Conservation (phyloP, 257 asterid genomes). For the Plantago elongata region DNA sequence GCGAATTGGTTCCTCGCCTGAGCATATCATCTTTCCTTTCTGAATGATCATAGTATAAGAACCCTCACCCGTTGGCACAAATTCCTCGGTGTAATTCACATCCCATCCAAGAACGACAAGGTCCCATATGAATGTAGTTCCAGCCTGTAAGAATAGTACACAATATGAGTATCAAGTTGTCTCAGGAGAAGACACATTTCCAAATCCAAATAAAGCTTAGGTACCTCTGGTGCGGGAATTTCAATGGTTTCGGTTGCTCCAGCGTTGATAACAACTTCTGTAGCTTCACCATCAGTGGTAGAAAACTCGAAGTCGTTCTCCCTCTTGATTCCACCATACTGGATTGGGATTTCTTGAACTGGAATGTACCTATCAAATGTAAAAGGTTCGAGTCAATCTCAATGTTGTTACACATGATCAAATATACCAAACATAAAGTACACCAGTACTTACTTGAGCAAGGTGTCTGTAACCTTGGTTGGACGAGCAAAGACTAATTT, state of each 20-base stretch:
- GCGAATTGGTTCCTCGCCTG: constrained; percentile 42
- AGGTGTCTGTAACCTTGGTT: constrained; percentile 67
- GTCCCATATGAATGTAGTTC: constrained; percentile 68
- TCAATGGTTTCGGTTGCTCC: constrained; percentile 60
- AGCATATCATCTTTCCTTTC: constrained; percentile 52
- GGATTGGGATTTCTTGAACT: constrained; percentile 61
- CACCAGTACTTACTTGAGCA: constrained; percentile 55
- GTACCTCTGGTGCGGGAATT: constrained; percentile 66
- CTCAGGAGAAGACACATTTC: background rate
- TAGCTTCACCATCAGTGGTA: constrained; percentile 36
- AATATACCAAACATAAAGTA: background rate
- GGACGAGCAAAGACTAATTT: constrained; percentile 73
- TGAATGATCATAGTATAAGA: constrained; percentile 68
- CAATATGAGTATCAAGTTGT: background rate
- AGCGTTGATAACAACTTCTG: constrained; percentile 52
- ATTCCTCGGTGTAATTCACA: constrained; percentile 69
- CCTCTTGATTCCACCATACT: constrained; percentile 68
- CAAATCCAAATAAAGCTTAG: background rate
- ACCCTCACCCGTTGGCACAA: constrained; percentile 54
- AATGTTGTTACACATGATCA: background rate
- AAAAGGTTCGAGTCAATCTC: constrained; percentile 7
- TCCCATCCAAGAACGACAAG: constrained; percentile 58
- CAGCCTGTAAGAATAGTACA: constrained; percentile 36
- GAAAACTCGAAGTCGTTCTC: constrained; percentile 56
- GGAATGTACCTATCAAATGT: constrained; percentile 48